phyloP scores from a whole-genome alignment of 2,329 filamentous ascomycete genomes.

The Colletotrichum sp. region DNA sequence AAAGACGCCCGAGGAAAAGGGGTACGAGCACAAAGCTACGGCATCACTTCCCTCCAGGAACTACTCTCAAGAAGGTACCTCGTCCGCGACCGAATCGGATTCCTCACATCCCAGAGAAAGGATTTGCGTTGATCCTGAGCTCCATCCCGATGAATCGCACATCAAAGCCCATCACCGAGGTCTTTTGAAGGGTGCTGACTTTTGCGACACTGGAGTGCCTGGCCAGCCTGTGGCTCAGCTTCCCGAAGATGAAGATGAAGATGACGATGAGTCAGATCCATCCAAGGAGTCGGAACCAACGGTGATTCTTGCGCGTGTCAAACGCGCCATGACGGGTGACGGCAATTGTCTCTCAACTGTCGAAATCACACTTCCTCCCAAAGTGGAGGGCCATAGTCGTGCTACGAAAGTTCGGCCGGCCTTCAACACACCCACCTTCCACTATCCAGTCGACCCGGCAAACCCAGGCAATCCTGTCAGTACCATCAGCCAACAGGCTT shows the following conservation, averaged over 20 bases:
- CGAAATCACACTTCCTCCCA: slow-evolving; percentile 16
- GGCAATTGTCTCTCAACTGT: slow-evolving; percentile 16
- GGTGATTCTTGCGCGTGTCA: slow-evolving; percentile 22
- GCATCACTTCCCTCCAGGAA: neutral
- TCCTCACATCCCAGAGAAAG: neutral
- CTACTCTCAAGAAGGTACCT: neutral
- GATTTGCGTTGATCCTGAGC: slow-evolving; percentile 13
- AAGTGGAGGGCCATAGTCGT: slow-evolving; percentile 24
- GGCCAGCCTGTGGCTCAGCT: slow-evolving; percentile 10
- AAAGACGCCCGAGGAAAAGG: neutral
- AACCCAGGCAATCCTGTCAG: neutral
- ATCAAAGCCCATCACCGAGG: slow-evolving; percentile 21
- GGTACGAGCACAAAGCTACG: neutral
- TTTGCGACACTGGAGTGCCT: slow-evolving; percentile 23
- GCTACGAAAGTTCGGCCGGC: slow-evolving; percentile 31
- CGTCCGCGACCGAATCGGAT: neutral
- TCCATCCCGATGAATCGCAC: slow-evolving; percentile 19
- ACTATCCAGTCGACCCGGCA: slow-evolving; percentile 4
- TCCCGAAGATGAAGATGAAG: neutral
- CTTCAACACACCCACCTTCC: slow-evolving; percentile 19
- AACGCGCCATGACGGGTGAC: slow-evolving; percentile 19
- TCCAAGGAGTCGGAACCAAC: slow-evolving; percentile 22
- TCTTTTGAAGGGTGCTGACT: slow-evolving; percentile 23
- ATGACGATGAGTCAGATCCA: neutral
- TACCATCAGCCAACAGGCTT: neutral